Percentiles rank a stretch among this genome's conserved stretches.
phyloP scores from a whole-genome alignment of 495 filamentous ascomycete species.

The Podospora comata region DNA sequence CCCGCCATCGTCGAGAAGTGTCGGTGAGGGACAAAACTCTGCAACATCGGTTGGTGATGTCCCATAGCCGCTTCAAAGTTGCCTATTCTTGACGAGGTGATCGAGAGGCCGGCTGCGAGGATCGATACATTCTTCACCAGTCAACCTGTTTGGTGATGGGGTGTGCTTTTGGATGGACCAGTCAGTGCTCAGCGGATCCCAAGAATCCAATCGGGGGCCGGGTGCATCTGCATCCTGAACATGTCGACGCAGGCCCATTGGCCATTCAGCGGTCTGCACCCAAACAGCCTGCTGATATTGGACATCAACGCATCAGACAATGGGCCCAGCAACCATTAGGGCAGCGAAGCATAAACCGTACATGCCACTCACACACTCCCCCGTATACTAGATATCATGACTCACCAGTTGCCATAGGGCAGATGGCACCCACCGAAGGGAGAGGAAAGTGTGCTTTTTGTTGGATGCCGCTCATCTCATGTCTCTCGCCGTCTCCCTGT shows the following conservation, averaged over 20 bases:
- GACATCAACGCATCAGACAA: constrained; percentile 47
- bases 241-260: constrained; percentile 35
- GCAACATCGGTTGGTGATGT: constrained; percentile 26
- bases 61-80: constrained; percentile 17
- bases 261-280: constrained; percentile 33
- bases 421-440: constrained; percentile 8
- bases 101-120: constrained; percentile 6
- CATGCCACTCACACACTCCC: constrained; percentile 27
- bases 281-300: constrained; percentile 41
- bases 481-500: background rate
- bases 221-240: constrained; percentile 35
- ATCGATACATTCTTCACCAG: constrained; percentile 19
- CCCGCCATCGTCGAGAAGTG: constrained; percentile 22
- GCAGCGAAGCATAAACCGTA: constrained; percentile 38
- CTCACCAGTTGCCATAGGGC: constrained; percentile 32
- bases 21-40: constrained; percentile 30
- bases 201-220: constrained; percentile 38
- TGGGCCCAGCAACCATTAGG: constrained; percentile 32
- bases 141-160: constrained; percentile 19
- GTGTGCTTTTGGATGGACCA: constrained; percentile 10
- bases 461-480: constrained; percentile 11
- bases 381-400: constrained; percentile 25
- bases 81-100: constrained; percentile 19
- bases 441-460: constrained; percentile 11
- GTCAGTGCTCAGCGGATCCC: constrained; percentile 7